These are phyloP conservation scores for Mycena belliarum DNA, from an alignment of 768 basidiomycete species.

Conservation along the genomic window DNA sequence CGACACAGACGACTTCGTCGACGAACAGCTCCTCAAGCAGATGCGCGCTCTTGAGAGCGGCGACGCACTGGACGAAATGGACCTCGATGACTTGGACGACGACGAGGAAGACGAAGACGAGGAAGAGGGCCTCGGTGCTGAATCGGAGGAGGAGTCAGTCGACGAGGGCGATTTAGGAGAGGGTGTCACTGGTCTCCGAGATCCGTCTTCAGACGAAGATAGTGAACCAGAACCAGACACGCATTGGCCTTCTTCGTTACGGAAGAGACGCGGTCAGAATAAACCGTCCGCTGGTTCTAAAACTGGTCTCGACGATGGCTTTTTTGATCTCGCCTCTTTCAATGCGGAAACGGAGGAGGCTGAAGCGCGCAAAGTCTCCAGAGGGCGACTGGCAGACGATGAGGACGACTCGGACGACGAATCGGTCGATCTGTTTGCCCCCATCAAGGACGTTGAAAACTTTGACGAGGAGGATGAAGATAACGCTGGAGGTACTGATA, in stretches of 20 bases:
- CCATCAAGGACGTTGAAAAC: slow-evolving; percentile 47
- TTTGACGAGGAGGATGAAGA: slow-evolving; percentile 49
- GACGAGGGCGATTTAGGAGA: slow-evolving; percentile 29
- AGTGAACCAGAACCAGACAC: slow-evolving; percentile 33
- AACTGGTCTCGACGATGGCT: slow-evolving; percentile 77
- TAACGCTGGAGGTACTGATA: slow-evolving; percentile 41
- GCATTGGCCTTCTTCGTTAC: slow-evolving; percentile 17
- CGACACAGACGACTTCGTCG: slow-evolving; percentile 31
- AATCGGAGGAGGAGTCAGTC: slow-evolving; percentile 31
- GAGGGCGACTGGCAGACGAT: slow-evolving; percentile 57
- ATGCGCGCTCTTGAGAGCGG: slow-evolving; percentile 29
- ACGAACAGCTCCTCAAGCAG: slow-evolving; percentile 25
- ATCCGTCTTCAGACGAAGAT: slow-evolving; percentile 40
- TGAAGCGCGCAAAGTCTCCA: slow-evolving; percentile 63
- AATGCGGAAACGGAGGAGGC: slow-evolving; percentile 82
- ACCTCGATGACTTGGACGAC: slow-evolving; percentile 32
- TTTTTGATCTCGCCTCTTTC: slow-evolving; percentile 87
- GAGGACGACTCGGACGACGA: slow-evolving; percentile 53
- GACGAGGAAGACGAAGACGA: slow-evolving; percentile 34
- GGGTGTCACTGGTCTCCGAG: slow-evolving; percentile 34
- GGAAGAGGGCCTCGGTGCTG: slow-evolving; percentile 24
- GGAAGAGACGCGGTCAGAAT: slow-evolving; percentile 10
- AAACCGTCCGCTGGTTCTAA: slow-evolving; percentile 20
- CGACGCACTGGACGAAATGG: slow-evolving; percentile 37
- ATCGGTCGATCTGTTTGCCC: slow-evolving; percentile 66